Percentiles rank a stretch among this genome's conserved stretches.
Conservation (phyloP, 148 eudicot species). For the Vaccinium corymbosum region DNA sequence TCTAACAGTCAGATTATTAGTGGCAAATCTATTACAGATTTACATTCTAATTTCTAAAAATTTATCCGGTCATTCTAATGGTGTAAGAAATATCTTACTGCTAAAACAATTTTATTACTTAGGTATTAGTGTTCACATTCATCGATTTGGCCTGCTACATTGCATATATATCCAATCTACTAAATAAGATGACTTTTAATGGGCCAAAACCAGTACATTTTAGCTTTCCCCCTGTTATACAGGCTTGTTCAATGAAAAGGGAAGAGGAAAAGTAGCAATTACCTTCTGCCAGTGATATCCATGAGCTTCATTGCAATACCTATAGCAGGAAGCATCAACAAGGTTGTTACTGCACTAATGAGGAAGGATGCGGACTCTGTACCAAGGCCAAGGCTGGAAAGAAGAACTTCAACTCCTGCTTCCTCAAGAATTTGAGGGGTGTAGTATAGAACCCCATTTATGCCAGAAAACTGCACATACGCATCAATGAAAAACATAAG, state of each 20-base stretch:
- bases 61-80: background rate
- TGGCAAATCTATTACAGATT: background rate
- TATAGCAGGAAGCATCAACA: constrained; percentile 75
- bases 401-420: constrained; percentile 75
- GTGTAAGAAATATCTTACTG: background rate
- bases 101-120: background rate
- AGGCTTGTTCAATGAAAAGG: background rate
- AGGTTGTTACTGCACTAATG: constrained; percentile 65
- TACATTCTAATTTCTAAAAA: background rate
- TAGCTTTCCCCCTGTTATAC: background rate
- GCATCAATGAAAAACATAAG: background rate
- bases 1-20: background rate
- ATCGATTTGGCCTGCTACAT: background rate
- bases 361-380: constrained; percentile 70
- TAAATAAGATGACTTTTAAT: background rate
- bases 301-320: constrained; percentile 73
- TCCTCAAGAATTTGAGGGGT: constrained; percentile 77
- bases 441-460: constrained; percentile 71
- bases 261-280: background rate
- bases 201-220: background rate
- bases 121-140: background rate
- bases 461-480: constrained; percentile 65
- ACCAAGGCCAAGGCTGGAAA: constrained; percentile 46
- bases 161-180: background rate
- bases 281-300: constrained; percentile 82